phyloP scores from a whole-genome alignment of 805 yeast genomes.

The Metschnikowia anglica region DNA sequence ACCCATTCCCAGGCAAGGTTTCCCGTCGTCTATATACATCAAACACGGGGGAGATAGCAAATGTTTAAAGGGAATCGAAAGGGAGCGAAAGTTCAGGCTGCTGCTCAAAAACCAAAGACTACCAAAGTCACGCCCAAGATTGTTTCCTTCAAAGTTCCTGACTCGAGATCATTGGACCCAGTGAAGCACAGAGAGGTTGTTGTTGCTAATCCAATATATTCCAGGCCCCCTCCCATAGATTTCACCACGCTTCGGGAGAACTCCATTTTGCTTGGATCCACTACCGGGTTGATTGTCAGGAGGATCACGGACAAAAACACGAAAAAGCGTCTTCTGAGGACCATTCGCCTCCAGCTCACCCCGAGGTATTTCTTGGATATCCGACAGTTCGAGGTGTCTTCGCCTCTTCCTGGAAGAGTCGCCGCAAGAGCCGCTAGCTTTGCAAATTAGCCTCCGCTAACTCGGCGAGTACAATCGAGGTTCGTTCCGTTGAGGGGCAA shows the following conservation, averaged over 20 bases:
- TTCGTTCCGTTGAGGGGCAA: no score
- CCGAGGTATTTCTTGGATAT: conserved; percentile 2
- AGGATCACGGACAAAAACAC: conserved; percentile 4
- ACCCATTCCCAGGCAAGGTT: conserved; percentile 13
- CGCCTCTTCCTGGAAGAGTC: neutral
- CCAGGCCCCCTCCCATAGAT: neutral
- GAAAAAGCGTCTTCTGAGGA: neutral
- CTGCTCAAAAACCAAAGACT: neutral
- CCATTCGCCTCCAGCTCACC: conserved; percentile 7
- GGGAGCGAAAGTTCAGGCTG: neutral
- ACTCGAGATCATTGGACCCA: no score
- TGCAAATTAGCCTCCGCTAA: no score
- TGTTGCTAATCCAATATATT: no score
- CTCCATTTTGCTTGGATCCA: conserved; percentile 7
- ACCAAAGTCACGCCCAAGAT: no score
- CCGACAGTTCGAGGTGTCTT: conserved; percentile 4
- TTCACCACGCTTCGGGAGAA: conserved; percentile 3
- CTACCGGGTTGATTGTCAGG: conserved; percentile 3
- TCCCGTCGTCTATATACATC: conserved; percentile 6
- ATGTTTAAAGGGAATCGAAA: conserved; percentile 8
- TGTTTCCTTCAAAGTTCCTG: no score
- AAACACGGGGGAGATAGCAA: neutral
- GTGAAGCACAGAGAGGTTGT: no score
- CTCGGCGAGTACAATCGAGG: no score
- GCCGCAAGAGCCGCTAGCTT: neutral